Percentiles rank a stretch among this genome's conserved stretches.
Evolutionary conservation across 129 eudicot species (phyloP).

Genomic region (Centaurea solstitialis): DNA sequence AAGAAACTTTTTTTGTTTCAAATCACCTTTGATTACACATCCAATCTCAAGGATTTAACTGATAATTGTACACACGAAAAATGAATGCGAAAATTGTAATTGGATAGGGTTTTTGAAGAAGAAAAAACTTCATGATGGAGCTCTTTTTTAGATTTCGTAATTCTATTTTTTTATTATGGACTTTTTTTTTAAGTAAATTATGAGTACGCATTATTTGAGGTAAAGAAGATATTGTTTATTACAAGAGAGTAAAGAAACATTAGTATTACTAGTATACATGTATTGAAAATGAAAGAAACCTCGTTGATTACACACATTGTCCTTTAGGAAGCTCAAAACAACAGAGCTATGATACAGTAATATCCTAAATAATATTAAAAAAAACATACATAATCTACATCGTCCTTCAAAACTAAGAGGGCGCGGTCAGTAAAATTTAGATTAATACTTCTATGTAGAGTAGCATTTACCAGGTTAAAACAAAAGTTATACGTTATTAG

Average conservation of each 20-base stretch:
- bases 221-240: neutral
- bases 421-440: conserved; percentile 7
- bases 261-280: neutral
- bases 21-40: too few relatives aligned
- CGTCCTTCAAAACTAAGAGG: conserved; percentile 20
- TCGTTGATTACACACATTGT: neutral
- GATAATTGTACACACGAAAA: too few relatives aligned
- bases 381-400: neutral
- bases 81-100: too few relatives aligned
- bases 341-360: neutral
- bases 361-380: neutral
- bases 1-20: too few relatives aligned
- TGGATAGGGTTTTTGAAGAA: too few relatives aligned
- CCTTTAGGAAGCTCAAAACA: neutral
- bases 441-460: neutral
- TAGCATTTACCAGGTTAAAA: neutral
- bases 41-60: too few relatives aligned
- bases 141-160: too few relatives aligned
- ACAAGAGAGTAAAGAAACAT: neutral
- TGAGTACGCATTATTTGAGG: too few relatives aligned
- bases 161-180: too few relatives aligned
- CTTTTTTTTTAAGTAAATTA: too few relatives aligned
- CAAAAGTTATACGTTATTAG: neutral
- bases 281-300: neutral
- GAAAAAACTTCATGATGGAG: too few relatives aligned